Evolutionary conservation across 23 red algal genomes (phyloP).

Genomic region (Gracilaria domingensis): DNA sequence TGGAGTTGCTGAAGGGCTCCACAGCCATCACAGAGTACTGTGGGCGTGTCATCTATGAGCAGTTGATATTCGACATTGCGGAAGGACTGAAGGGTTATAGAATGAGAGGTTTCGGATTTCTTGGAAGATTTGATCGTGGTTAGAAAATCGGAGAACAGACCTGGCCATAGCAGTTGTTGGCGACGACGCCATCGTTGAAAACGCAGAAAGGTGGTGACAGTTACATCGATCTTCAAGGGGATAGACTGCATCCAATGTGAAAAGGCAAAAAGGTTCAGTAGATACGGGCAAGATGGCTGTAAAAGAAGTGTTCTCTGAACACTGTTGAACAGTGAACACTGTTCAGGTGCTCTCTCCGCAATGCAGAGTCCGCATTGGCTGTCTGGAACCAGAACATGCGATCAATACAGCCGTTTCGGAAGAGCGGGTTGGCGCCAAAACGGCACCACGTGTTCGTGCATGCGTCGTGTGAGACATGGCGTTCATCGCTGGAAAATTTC

Average conservation of each 20-base stretch:
- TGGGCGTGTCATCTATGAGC: background rate
- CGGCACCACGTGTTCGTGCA: background rate
- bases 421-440: background rate
- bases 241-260: constrained; percentile 57
- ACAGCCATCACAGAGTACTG: constrained; percentile 43
- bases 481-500: constrained; percentile 15
- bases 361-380: too few relatives aligned
- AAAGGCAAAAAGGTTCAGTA: constrained; percentile 14
- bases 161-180: constrained; percentile 24
- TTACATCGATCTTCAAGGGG: constrained; percentile 65
- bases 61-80: constrained; percentile 32
- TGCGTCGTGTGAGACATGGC: background rate
- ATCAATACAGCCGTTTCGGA: background rate
- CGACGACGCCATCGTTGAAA: constrained; percentile 49
- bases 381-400: background rate
- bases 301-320: too few relatives aligned
- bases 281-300: background rate
- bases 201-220: background rate
- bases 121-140: background rate
- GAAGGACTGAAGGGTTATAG: constrained; percentile 9
- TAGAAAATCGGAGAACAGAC: constrained; percentile 33
- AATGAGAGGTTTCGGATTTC: background rate
- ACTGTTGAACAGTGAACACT: too few relatives aligned
- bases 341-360: too few relatives aligned
- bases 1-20: constrained; percentile 15